Evolutionary conservation across 768 basidiomycete genomes (phyloP).

Genomic region (Termitomyces sp.): DNA sequence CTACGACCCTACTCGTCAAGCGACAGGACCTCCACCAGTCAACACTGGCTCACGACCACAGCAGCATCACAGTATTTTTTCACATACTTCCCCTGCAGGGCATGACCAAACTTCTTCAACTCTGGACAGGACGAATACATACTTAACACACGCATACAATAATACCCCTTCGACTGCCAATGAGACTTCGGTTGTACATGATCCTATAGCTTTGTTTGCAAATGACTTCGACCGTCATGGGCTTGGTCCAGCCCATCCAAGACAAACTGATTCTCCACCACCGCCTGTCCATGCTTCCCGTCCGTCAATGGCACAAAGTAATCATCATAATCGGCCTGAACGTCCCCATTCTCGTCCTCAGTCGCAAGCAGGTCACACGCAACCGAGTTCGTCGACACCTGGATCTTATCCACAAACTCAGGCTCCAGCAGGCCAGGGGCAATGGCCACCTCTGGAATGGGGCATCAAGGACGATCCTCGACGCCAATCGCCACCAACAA

Average conservation of each 20-base stretch:
- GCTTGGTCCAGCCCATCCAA: conserved; percentile 23
- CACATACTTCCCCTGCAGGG: background rate
- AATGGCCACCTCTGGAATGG: conserved; percentile 45
- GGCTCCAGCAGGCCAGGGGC: conserved; percentile 7
- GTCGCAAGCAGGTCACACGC: conserved; percentile 1
- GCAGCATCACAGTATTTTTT: conserved; percentile 5
- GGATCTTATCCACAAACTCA: conserved; percentile 1
- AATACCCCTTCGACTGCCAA: background rate
- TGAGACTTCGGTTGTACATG: conserved; percentile 9
- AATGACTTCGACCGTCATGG: conserved; percentile 35
- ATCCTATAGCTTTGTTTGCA: conserved; percentile 27
- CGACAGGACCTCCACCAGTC: conserved; percentile 13
- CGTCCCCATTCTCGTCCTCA: background rate
- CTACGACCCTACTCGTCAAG: conserved; percentile 2
- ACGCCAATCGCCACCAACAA: conserved; percentile 12
- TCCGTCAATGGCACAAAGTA: conserved; percentile 15
- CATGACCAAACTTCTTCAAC: background rate
- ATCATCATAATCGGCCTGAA: conserved; percentile 5
- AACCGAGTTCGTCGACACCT: conserved; percentile 10
- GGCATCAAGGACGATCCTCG: conserved; percentile 15
- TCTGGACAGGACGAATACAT: conserved; percentile 1
- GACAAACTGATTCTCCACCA: conserved; percentile 10
- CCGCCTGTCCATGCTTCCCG: conserved; percentile 34
- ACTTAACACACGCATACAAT: background rate
- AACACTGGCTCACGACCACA: conserved; percentile 14